phyloP scores from a whole-genome alignment of 768 basidiomycete genomes.

The Strobilomyces echinocephalus region DNA sequence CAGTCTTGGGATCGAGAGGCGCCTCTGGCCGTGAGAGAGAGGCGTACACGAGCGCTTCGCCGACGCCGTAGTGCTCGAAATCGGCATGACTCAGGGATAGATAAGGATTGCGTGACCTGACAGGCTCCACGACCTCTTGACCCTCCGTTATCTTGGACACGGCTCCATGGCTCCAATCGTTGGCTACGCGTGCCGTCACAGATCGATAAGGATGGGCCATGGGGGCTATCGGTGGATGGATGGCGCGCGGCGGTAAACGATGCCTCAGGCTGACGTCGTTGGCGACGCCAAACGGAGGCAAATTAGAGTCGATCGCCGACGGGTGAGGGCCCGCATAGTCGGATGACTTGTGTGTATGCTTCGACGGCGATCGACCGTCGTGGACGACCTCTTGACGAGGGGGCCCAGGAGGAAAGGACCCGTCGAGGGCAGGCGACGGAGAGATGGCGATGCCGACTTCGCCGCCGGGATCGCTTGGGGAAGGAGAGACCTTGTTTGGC shows the following conservation, averaged over 20 bases:
- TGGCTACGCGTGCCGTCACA: not conserved
- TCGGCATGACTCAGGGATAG: conserved; percentile 26
- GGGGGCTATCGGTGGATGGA: conserved; percentile 18
- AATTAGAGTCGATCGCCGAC: conserved; percentile 25
- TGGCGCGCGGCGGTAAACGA: conserved; percentile 32
- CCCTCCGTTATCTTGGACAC: not conserved
- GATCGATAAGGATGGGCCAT: conserved; percentile 30
- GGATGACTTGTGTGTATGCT: conserved; percentile 24
- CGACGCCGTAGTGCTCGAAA: conserved; percentile 54
- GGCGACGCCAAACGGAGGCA: conserved; percentile 10
- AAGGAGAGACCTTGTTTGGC: conserved; percentile 23
- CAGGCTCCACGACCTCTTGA: not conserved
- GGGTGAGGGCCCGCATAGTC: conserved; percentile 41
- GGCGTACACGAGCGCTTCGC: conserved; percentile 55
- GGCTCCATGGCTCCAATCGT: not conserved
- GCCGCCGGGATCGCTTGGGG: conserved; percentile 19
- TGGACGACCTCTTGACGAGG: not conserved
- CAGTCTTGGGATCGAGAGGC: not conserved
- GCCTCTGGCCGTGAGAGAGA: conserved; percentile 12
- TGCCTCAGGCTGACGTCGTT: conserved; percentile 35
- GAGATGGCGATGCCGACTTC: conserved; percentile 42
- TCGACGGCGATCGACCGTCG: conserved; percentile 8
- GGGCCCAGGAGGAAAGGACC: conserved; percentile 8
- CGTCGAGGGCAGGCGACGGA: conserved; percentile 33
- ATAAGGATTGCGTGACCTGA: not conserved